Conservation (phyloP, 768 basidiomycete genomes). For the Cubamyces lactineus region DNA sequence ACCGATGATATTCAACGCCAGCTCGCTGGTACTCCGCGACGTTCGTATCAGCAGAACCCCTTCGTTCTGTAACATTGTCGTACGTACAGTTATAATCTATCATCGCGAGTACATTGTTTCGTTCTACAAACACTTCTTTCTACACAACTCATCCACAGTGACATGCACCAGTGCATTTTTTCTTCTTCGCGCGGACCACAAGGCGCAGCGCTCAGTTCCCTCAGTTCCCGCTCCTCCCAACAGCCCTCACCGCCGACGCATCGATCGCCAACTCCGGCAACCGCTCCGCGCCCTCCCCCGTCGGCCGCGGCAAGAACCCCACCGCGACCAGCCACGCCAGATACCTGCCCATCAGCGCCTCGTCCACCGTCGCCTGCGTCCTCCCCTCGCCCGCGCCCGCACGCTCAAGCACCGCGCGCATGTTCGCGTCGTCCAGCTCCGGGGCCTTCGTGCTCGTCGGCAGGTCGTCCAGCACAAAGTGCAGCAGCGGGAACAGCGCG, state of each 20-base stretch:
- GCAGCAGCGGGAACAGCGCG: slow-evolving; percentile 93
- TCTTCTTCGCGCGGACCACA: not conserved
- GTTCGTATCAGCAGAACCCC: too few species aligned
- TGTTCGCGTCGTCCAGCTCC: slow-evolving; percentile 86
- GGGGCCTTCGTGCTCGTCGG: slow-evolving; percentile 96
- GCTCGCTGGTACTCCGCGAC: too few species aligned
- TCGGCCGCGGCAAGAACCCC: slow-evolving; percentile 72
- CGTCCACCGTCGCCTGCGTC: slow-evolving; percentile 65
- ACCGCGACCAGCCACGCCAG: slow-evolving; percentile 90
- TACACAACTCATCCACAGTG: too few species aligned
- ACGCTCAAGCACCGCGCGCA: slow-evolving; percentile 58
- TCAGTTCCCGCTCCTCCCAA: slow-evolving; percentile 63
- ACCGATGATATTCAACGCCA: too few species aligned
- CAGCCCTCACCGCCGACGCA: slow-evolving; percentile 52
- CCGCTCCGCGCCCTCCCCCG: slow-evolving; percentile 36
- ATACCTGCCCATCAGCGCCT: slow-evolving; percentile 81
- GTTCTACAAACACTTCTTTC: not conserved
- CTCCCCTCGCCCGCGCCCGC: slow-evolving; percentile 38
- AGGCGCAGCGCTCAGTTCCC: not conserved
- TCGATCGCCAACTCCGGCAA: slow-evolving; percentile 50
- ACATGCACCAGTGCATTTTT: not conserved
- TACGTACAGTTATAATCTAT: not conserved
- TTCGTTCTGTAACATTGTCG: too few species aligned
- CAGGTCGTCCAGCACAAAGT: slow-evolving; percentile 96
- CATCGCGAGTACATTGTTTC: not conserved